Percentiles rank a stretch among this genome's conserved stretches.
phyloP scores from a whole-genome alignment of 257 asterid genomes.

The Nicotiana tabacum region DNA sequence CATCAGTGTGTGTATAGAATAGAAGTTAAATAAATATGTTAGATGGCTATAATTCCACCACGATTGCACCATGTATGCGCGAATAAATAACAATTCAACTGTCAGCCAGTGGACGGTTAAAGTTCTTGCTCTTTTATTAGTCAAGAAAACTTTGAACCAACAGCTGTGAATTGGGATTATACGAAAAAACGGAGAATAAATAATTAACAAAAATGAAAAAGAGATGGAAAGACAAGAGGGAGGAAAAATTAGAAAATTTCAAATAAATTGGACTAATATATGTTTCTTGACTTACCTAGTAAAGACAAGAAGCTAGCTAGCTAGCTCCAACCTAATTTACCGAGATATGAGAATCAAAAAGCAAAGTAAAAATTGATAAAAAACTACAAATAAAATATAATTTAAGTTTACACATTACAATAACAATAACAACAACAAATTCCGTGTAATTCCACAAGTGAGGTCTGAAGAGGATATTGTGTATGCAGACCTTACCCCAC shows the following conservation, averaged over 20 bases:
- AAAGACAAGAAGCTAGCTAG: conserved; percentile 31
- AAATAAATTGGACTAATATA: conserved; percentile 9
- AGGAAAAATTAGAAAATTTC: too few relatives aligned
- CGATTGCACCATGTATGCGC: neutral
- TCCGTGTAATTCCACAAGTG: too few relatives aligned
- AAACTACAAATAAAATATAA: neutral
- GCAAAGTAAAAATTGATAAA: neutral
- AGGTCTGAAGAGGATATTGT: too few relatives aligned
- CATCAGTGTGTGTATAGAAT: too few relatives aligned
- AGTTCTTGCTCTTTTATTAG: conserved; percentile 3
- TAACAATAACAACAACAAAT: too few relatives aligned
- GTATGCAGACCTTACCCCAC: too few relatives aligned
- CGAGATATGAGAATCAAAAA: conserved; percentile 30
- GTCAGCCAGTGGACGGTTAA: conserved; percentile 24
- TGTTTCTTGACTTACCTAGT: neutral
- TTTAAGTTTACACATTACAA: too few relatives aligned
- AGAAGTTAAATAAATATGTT: too few relatives aligned
- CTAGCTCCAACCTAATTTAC: conserved; percentile 21
- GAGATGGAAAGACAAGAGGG: neutral
- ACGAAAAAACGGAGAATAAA: neutral
- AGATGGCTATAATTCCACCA: neutral
- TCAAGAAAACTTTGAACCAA: neutral
- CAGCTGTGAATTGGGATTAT: neutral
- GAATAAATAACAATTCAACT: conserved; percentile 8
- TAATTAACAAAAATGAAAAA: too few relatives aligned